phyloP scores from a whole-genome alignment of 1,284 basidiomycete species.

The Rhodotorula sp. region DNA sequence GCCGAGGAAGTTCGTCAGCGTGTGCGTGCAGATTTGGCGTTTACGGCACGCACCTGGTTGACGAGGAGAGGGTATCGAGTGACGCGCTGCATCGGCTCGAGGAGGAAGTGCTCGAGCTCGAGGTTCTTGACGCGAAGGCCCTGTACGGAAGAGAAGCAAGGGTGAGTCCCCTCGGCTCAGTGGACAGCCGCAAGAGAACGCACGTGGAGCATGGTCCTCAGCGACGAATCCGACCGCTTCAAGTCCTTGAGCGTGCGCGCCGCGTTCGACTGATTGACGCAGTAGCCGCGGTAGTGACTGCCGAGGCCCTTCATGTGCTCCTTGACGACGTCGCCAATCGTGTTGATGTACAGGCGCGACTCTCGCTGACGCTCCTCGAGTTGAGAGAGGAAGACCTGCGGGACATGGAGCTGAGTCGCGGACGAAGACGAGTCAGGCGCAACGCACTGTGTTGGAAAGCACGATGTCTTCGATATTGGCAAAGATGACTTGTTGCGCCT shows the following conservation, averaged over 20 bases:
- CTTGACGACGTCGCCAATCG: slow-evolving; percentile 79
- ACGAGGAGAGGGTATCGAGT: slow-evolving; percentile 88
- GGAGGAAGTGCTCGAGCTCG: slow-evolving; percentile 84
- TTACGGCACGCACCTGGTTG: slow-evolving; percentile 59
- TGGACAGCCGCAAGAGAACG: slow-evolving; percentile 6
- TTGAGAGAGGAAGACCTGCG: slow-evolving; percentile 71
- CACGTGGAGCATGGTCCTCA: slow-evolving; percentile 70
- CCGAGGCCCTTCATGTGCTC: slow-evolving; percentile 68
- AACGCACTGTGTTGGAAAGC: slow-evolving; percentile 71
- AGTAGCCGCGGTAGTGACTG: slow-evolving; percentile 67
- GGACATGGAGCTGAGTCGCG: no score
- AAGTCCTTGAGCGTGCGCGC: slow-evolving; percentile 74
- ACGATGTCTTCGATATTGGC: slow-evolving; percentile 90
- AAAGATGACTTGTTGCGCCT: slow-evolving; percentile 80
- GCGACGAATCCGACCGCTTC: slow-evolving; percentile 63
- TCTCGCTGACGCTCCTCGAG: slow-evolving; percentile 87
- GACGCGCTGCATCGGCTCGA: slow-evolving; percentile 93
- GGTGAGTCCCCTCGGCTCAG: not conserved
- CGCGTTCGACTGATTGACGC: slow-evolving; percentile 79
- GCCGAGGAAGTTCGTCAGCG: not conserved
- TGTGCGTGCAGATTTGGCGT: no score
- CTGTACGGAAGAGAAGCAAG: slow-evolving; percentile 50
- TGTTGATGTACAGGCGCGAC: slow-evolving; percentile 83
- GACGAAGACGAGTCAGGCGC: not conserved
- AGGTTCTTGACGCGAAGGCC: slow-evolving; percentile 69